Evolutionary conservation across 768 basidiomycete genomes (phyloP), one percentile per base, ranked within the genome.

Genomic region (Boletus insuetus): DNA sequence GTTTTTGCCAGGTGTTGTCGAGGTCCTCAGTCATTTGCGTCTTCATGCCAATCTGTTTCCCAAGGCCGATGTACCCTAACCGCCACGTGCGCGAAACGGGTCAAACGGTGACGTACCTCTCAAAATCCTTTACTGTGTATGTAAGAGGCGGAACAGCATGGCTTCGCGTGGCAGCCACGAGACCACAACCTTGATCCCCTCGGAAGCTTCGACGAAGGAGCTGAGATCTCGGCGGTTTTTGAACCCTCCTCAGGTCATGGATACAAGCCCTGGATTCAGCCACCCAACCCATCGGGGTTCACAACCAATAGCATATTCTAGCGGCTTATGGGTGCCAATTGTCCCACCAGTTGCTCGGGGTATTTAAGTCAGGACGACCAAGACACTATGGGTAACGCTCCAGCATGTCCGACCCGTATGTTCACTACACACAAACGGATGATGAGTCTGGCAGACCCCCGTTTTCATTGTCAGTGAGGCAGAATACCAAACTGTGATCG

Each of bases 161-260:
- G 54, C 38, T 19, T 45, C 60, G 41, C 64, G 64, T 66, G 61
- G 53, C 22, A 56, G 44, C 53, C 56, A 58, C 63, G 54, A 58
- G 63, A 38, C 17, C 22, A 6, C 38, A 46, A 29, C 29, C 29
- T 29, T 29, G 20, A 48, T 47, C 20, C 24, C 37, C n/a, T 16
- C 13, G 9, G 6, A 14, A 3, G 8, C 22, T 43, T 47, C 20
- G 44, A 39, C 12, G 40, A 26, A 17, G 19, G 11, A 19, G 11
- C 35, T 34, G 42, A 22, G 32, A n/a, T 44, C 46, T 13, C 46
- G 38, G 32, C 38, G 9, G 29, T 26, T 31, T 16, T 32, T 34
- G 58, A 22, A 26, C 51, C 22, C 49, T 37, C 17, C 44, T 24
- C 10, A 24, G 31, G 31, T 38, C 40, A 38, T 55, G 49, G 46